Evolutionary conservation across 306 rosid genomes (phyloP), one percentile per base, ranked within the genome.

Genomic region (Cucumis melo): DNA sequence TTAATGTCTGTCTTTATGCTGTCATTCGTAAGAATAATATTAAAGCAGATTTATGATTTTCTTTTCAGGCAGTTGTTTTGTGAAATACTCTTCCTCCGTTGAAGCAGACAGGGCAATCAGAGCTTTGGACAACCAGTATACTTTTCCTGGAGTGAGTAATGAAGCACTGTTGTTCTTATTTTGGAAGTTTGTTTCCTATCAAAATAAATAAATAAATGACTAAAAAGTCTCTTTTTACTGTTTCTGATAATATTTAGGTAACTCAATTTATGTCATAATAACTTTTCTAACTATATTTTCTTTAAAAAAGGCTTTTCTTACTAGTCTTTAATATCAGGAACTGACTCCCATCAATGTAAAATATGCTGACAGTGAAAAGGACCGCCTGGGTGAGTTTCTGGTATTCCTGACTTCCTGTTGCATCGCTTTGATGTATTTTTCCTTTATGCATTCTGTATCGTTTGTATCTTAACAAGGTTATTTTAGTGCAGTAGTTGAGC

Each of bases 1-100:
- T 75, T 75, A 36, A 23, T 59, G 36, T 57, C 7, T 23, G 78
- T 2, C 54, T 75, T 74, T 41, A 39, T 55, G 78, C 51, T 58
- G 53, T 21, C 41, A 14, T 38, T 56, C 21, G 39, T 75, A 75
- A 64, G 60, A 62, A 71, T 75, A 60, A 56, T 71, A 66, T 54
- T 71, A 54, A 70, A 78, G 77, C 59, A 79, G 66, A 76, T 81
- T 54, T 82, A 60, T 70, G 27, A 59, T 79, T 85, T 62, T 84
- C 78, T 78, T 61, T 77, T 54, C 88, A 91, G 97, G 96, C 78
- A 88, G 89, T 79, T 93, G 97, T 85, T 93, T 91, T 63, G 97
- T 93, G 77, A 93, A 93, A 78, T 91, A 86, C 82, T 81, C 91
- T 73, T 86, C 90, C 17, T 17, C 81, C 20, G 82, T 86, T 84